Percentiles rank a stretch among this genome's conserved stretches.
Conservation (phyloP, 106 monocot genomes). For the Dendrobium nobile region DNA sequence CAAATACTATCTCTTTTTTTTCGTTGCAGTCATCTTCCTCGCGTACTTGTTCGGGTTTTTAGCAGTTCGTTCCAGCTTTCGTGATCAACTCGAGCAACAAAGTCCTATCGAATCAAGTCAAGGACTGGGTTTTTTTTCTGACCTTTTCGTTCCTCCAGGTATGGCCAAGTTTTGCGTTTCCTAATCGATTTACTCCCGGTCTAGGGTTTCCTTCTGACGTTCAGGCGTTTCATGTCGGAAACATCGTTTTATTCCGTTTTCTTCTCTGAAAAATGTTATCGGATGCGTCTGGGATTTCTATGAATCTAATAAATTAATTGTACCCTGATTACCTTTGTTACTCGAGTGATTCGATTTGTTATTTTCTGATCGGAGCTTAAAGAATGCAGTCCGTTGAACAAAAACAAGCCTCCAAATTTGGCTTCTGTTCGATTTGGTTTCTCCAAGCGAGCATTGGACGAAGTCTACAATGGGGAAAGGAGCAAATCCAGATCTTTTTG, state of each 20-base stretch:
- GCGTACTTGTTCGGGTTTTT: background rate
- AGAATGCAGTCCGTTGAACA: constrained; percentile 17
- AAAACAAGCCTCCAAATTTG: constrained; percentile 6
- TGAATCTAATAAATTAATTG: background rate
- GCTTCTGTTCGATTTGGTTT: background rate
- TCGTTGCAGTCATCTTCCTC: background rate
- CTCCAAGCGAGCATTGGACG: background rate
- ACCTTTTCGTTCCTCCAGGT: background rate
- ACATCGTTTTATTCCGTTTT: background rate
- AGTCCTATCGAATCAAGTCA: background rate
- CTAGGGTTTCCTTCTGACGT: background rate
- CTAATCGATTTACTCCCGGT: background rate
- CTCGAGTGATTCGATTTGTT: background rate
- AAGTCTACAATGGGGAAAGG: constrained; percentile 27
- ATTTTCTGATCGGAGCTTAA: constrained; percentile 30
- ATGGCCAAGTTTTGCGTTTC: background rate
- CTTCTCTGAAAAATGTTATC: background rate
- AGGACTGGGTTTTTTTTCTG: background rate
- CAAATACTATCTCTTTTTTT: background rate
- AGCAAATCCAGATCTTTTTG: constrained; percentile 36
- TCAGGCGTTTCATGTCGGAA: background rate
- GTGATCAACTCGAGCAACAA: background rate
- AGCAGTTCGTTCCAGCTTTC: background rate
- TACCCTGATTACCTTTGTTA: background rate
- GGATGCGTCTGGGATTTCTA: background rate